Conservation (phyloP, 78 protist genomes). For the Dictyostelium purpureum region DNA sequence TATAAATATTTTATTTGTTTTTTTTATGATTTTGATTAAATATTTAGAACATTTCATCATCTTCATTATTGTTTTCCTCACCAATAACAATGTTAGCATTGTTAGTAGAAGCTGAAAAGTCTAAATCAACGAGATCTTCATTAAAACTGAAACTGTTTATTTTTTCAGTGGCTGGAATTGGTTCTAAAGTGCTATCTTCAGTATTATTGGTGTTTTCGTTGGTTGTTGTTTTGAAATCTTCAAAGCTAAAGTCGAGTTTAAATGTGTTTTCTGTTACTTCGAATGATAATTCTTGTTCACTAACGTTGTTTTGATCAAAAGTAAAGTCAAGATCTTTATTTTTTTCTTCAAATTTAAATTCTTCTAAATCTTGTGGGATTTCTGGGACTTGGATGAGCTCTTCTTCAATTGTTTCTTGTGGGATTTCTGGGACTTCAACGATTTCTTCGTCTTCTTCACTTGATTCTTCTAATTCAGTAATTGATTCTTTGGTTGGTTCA, state of each 20-base stretch:
- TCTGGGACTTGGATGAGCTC: too few relatives aligned
- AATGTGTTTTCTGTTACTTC: background rate
- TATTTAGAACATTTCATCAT: slow-evolving; percentile 2
- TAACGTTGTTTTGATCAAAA: too few relatives aligned
- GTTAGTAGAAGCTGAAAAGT: background rate
- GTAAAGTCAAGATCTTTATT: background rate
- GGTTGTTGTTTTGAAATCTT: background rate
- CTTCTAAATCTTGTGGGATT: too few relatives aligned
- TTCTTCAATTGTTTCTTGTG: background rate
- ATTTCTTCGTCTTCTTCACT: background rate
- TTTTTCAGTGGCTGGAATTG: background rate
- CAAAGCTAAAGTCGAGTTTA: background rate
- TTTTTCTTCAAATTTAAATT: too few relatives aligned
- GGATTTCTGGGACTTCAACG: background rate
- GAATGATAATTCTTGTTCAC: too few relatives aligned
- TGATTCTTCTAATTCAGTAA: background rate
- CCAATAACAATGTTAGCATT: background rate
- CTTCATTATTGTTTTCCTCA: background rate
- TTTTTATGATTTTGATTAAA: background rate
- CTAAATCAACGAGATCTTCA: background rate
- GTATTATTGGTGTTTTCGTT: background rate
- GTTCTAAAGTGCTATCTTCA: too few relatives aligned
- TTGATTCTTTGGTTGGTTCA: too few relatives aligned
- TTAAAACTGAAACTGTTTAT: background rate
- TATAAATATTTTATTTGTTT: background rate